phyloP scores from a whole-genome alignment of 192 early-diverging fungal species.

The Coemansia asiatica region DNA sequence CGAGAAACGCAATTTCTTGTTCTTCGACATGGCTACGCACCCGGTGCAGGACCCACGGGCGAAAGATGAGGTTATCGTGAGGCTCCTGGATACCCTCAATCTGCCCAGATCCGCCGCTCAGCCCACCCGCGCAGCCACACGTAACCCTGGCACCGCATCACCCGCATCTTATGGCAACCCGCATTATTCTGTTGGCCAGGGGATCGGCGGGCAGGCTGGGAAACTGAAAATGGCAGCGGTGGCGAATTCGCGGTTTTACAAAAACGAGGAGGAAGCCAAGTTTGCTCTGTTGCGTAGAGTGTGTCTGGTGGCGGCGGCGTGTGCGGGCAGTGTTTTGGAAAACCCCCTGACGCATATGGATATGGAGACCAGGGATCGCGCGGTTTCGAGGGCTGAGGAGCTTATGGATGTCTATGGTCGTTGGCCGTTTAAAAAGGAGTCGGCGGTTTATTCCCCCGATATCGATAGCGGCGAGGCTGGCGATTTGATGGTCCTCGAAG shows the following conservation, averaged over 20 bases:
- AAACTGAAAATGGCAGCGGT: conserved; percentile 27
- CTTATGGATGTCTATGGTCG: conserved; percentile 82
- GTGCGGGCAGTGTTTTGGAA: conserved; percentile 96
- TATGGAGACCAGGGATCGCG: conserved; percentile 83
- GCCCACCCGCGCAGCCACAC: conserved; percentile 55
- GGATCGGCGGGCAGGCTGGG: conserved; percentile 41
- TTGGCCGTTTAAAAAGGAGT: conserved; percentile 67
- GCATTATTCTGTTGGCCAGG: conserved; percentile 18
- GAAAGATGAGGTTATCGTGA: conserved; percentile 85
- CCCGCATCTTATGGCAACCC: neutral
- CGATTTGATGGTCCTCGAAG: conserved; percentile 62
- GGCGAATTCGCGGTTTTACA: conserved; percentile 35
- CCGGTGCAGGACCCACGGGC: conserved; percentile 84
- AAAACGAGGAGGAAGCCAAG: conserved; percentile 36
- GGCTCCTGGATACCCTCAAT: conserved; percentile 77
- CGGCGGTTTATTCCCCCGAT: conserved; percentile 56
- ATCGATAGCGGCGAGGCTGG: conserved; percentile 58
- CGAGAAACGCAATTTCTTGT: conserved; percentile 91
- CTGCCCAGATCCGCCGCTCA: conserved; percentile 63
- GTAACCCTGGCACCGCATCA: conserved; percentile 35
- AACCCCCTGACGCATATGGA: conserved; percentile 85
- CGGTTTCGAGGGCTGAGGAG: conserved; percentile 86
- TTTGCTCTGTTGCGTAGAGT: conserved; percentile 73
- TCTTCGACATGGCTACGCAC: conserved; percentile 98
- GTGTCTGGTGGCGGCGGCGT: conserved; percentile 90